Conservation (phyloP, 352 stramenopile genomes). For the Phytophthora cryptogea region DNA sequence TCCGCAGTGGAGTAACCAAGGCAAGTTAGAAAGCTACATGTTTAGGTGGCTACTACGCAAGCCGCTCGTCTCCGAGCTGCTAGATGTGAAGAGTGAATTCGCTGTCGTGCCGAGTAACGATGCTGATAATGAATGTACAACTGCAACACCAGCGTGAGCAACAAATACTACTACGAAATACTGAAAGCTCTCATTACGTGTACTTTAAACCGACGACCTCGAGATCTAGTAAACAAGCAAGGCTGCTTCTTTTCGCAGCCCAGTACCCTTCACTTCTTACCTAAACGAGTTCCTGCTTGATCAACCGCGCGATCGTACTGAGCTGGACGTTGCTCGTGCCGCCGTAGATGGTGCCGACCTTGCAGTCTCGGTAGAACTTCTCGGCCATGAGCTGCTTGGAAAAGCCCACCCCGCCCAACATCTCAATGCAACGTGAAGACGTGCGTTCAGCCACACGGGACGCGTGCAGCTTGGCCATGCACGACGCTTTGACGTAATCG, state of each 20-base stretch:
- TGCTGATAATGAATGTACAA: not conserved
- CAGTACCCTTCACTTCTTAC: not conserved
- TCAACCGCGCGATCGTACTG: constrained; percentile 81
- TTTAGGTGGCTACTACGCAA: too few relatives aligned
- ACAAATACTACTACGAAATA: not conserved
- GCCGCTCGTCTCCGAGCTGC: too few relatives aligned
- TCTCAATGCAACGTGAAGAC: constrained; percentile 92
- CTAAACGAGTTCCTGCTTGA: constrained; percentile 69
- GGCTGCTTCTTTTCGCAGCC: not conserved
- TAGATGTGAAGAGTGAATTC: too few relatives aligned
- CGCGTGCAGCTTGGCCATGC: constrained; percentile 94
- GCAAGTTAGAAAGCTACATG: too few relatives aligned
- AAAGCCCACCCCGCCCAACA: constrained; percentile 93
- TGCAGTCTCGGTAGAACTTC: constrained; percentile 96
- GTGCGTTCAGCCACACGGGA: constrained; percentile 92
- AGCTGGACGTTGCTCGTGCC: constrained; percentile 96
- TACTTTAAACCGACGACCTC: too few relatives aligned
- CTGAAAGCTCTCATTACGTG: too few relatives aligned
- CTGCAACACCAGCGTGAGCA: not conserved
- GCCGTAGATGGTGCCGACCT: constrained; percentile 96
- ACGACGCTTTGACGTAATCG: constrained; percentile 92
- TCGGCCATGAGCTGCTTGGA: constrained; percentile 91
- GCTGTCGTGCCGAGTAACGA: not conserved
- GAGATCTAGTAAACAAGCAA: not conserved
- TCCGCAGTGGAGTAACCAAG: not conserved